These are phyloP conservation scores for Zelopaecilomyces penicillatus DNA, from an alignment of 2,329 filamentous ascomycete species.

Conservation along the genomic window DNA sequence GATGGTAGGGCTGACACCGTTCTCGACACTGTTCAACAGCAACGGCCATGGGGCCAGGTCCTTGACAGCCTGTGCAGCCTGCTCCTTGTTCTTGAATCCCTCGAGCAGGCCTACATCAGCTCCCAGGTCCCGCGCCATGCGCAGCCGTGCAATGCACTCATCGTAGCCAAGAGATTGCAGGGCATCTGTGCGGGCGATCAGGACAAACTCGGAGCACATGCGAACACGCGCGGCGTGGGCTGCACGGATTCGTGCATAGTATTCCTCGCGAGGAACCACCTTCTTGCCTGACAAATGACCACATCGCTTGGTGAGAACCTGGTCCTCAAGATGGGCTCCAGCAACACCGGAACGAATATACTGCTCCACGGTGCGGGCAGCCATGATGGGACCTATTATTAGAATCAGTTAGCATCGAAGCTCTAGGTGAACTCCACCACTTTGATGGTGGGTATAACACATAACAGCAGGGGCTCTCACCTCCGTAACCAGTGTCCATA, in stretches of 20 bases:
- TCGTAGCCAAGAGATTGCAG: slow-evolving; percentile 49
- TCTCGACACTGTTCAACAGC: slow-evolving; percentile 49
- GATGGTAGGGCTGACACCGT: slow-evolving; percentile 47
- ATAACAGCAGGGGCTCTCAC: slow-evolving; percentile 18
- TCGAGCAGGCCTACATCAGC: slow-evolving; percentile 55
- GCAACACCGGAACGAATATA: slow-evolving; percentile 50
- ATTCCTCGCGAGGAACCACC: slow-evolving; percentile 45
- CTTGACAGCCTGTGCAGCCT: slow-evolving; percentile 37
- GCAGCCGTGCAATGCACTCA: slow-evolving; percentile 43
- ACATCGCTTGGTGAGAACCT: slow-evolving; percentile 57
- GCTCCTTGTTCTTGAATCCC: slow-evolving; percentile 43
- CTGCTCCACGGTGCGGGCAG: slow-evolving; percentile 41
- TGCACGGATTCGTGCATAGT: slow-evolving; percentile 46
- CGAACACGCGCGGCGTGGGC: slow-evolving; percentile 41
- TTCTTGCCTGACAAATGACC: slow-evolving; percentile 56
- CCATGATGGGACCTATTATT: slow-evolving; percentile 33
- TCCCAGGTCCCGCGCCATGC: slow-evolving; percentile 42
- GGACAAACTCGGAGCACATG: slow-evolving; percentile 47
- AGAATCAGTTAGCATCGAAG: slow-evolving; percentile 10
- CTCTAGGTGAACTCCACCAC: background rate
- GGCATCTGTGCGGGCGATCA: slow-evolving; percentile 58
- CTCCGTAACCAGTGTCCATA: slow-evolving; percentile 50
- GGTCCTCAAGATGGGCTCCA: slow-evolving; percentile 54
- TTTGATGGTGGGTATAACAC: no score
- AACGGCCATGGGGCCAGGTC: slow-evolving; percentile 42